These are phyloP conservation scores for Chionographis japonica DNA, from an alignment of 106 monocot species.

Conservation along the genomic window DNA sequence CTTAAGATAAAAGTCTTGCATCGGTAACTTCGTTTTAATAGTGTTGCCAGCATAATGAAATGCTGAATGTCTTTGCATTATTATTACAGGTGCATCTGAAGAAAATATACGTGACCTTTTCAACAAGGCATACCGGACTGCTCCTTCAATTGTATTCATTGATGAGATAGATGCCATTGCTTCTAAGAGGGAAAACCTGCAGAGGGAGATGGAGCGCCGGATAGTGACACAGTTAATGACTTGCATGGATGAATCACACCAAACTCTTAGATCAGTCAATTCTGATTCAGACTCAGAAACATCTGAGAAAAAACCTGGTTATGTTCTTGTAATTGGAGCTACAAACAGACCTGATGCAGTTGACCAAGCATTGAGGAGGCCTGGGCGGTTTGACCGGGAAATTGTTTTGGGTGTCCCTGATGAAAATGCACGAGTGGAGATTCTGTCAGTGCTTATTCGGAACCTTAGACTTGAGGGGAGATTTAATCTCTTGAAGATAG, in stretches of 20 bases:
- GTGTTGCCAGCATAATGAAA: neutral
- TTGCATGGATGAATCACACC: slow-evolving; percentile 92
- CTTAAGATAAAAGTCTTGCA: no score
- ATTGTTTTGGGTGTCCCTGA: slow-evolving; percentile 84
- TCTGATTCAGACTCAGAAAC: slow-evolving; percentile 22
- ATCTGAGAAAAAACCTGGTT: slow-evolving; percentile 54
- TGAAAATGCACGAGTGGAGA: slow-evolving; percentile 64
- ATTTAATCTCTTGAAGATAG: slow-evolving; percentile 72
- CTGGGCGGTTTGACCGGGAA: slow-evolving; percentile 82
- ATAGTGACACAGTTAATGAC: slow-evolving; percentile 98
- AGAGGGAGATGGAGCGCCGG: slow-evolving; percentile 88
- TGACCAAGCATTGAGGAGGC: slow-evolving; percentile 82
- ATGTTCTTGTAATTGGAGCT: slow-evolving; percentile 97
- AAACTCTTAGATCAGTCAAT: slow-evolving; percentile 28
- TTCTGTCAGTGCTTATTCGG: slow-evolving; percentile 48
- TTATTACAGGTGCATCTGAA: slow-evolving; percentile 77
- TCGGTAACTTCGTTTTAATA: no score
- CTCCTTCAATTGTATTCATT: slow-evolving; percentile 93
- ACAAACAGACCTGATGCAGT: slow-evolving; percentile 94
- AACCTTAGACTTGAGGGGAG: slow-evolving; percentile 61
- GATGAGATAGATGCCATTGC: slow-evolving; percentile 99
- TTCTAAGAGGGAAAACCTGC: slow-evolving; percentile 85
- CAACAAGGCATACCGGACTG: slow-evolving; percentile 76
- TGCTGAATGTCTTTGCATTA: neutral
- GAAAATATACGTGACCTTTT: slow-evolving; percentile 83